phyloP scores from a whole-genome alignment of 2,329 filamentous ascomycete species.

The Paecilomyces sp. region DNA sequence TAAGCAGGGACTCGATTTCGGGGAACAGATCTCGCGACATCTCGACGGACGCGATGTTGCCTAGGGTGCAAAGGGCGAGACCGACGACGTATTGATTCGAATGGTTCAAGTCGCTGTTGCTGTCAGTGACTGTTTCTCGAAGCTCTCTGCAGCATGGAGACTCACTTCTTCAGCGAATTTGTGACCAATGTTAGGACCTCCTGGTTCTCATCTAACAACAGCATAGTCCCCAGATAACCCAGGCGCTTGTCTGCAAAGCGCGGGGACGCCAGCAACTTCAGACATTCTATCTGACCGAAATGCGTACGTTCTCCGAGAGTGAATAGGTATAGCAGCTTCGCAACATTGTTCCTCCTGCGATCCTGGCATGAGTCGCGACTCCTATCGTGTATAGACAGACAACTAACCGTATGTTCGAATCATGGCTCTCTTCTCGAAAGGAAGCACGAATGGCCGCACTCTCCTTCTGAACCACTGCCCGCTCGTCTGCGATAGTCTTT shows the following conservation, averaged over 20 bases:
- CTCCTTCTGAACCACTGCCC: slow-evolving; percentile 97
- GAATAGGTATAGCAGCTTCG: slow-evolving; percentile 96
- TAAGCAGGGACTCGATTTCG: slow-evolving; percentile 86
- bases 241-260: slow-evolving; percentile 96
- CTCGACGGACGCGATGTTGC: slow-evolving; percentile 95
- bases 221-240: slow-evolving; percentile 91
- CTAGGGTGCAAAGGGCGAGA: slow-evolving; percentile 88
- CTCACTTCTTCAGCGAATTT: slow-evolving; percentile 93
- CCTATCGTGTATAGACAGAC: background rate
- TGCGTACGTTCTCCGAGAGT: slow-evolving; percentile 95
- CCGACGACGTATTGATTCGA: slow-evolving; percentile 98
- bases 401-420: slow-evolving; percentile 77
- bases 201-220: slow-evolving; percentile 95
- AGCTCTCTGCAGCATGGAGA: background rate
- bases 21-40: slow-evolving; percentile 97
- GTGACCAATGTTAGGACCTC: slow-evolving; percentile 95
- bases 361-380: slow-evolving; percentile 12
- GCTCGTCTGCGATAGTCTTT: slow-evolving; percentile 98
- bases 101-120: slow-evolving; percentile 78
- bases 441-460: slow-evolving; percentile 95
- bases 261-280: slow-evolving; percentile 93
- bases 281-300: slow-evolving; percentile 98
- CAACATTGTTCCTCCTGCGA: slow-evolving; percentile 90
- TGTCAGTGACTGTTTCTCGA: slow-evolving; percentile 24
- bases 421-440: slow-evolving; percentile 93